Percentiles rank a stretch among this genome's conserved stretches.
Evolutionary conservation across 73 alveolate genomes (phyloP).

Genomic region (Tetrahymena thermophila): DNA sequence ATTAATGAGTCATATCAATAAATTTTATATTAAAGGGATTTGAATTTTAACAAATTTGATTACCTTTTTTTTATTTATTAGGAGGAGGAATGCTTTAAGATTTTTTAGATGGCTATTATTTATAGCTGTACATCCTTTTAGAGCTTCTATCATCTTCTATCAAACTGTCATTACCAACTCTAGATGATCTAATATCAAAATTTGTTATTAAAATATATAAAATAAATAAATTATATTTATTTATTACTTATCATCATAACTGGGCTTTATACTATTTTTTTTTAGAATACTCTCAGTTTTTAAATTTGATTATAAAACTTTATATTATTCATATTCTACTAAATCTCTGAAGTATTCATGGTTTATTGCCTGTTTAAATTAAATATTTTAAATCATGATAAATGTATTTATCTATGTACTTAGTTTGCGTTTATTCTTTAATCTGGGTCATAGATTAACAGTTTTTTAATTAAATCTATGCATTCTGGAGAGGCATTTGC

Average conservation of each 20-base stretch:
- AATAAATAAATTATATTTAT: too few species aligned
- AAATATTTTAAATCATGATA: neutral
- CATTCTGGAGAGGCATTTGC: conserved; percentile 62
- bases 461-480: conserved; percentile 50
- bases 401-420: neutral
- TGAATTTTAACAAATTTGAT: neutral
- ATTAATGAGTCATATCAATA: too few species aligned
- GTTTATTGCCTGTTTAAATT: neutral
- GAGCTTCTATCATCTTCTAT: neutral
- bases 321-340: neutral
- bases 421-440: conserved; percentile 83
- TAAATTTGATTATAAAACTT: neutral
- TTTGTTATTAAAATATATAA: too few species aligned
- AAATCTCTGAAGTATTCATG: neutral
- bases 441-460: conserved; percentile 81
- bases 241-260: neutral
- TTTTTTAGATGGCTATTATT: neutral
- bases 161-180: neutral
- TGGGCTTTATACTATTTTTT: neutral
- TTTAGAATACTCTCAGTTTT: neutral
- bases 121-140: neutral
- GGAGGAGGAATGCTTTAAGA: neutral
- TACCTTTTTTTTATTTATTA: neutral
- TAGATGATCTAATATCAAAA: neutral
- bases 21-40: neutral